Evolutionary conservation across 2,329 filamentous ascomycete species (phyloP).

Genomic region (Cladosporium velox): DNA sequence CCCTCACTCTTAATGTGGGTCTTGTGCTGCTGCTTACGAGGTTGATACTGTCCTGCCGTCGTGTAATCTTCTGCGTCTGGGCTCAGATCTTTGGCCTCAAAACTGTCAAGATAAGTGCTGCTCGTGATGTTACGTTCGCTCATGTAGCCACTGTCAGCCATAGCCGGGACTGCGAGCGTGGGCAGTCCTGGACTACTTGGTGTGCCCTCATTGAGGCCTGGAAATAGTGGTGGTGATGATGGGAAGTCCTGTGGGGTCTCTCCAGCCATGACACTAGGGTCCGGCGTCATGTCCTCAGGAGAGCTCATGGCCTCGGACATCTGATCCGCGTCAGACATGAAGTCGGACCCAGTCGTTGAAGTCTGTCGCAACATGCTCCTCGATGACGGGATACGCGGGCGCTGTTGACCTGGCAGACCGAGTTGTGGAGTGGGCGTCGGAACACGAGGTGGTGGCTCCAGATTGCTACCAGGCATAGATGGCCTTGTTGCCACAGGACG

Average conservation of each 20-base stretch:
- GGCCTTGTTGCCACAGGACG: conserved; percentile 65
- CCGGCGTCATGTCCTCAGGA: conserved; percentile 52
- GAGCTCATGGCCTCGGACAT: conserved; percentile 49
- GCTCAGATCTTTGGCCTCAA: conserved; percentile 57
- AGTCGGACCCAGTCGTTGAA: conserved; percentile 35
- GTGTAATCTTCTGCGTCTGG: conserved; percentile 42
- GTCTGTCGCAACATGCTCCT: conserved; percentile 36
- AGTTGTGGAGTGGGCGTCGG: conserved; percentile 71
- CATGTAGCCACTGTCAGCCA: conserved; percentile 76
- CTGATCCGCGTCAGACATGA: conserved; percentile 35
- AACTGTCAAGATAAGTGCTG: conserved; percentile 67
- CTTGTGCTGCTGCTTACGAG: conserved; percentile 27
- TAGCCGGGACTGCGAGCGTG: conserved; percentile 44
- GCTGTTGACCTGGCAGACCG: conserved; percentile 31
- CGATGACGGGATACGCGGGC: conserved; percentile 32
- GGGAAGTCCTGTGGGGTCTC: conserved; percentile 76
- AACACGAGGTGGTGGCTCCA: conserved; percentile 73
- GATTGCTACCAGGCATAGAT: conserved; percentile 53
- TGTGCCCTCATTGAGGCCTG: conserved; percentile 46
- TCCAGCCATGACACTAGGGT: conserved; percentile 50
- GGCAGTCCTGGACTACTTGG: conserved; percentile 76
- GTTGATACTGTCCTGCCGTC: conserved; percentile 38
- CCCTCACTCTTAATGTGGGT: conserved; percentile 34
- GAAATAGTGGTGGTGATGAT: conserved; percentile 84
- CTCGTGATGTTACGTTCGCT: conserved; percentile 48